These are phyloP conservation scores for Pseudocercospora musae DNA, from an alignment of 2,329 filamentous ascomycete species.

Conservation along the genomic window DNA sequence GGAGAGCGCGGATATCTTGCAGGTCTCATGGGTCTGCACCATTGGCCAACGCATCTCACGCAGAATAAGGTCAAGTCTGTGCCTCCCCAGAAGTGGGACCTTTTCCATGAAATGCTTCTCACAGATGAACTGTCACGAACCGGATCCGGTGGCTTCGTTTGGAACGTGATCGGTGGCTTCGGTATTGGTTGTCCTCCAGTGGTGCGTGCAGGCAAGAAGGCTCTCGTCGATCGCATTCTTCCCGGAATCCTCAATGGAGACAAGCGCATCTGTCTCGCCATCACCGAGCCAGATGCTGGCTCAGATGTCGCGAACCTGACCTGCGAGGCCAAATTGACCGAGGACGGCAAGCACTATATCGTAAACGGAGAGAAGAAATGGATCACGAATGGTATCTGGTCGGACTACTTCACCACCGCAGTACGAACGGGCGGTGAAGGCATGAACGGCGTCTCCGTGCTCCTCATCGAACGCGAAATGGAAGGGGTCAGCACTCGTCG, in stretches of 20 bases:
- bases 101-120: conserved; percentile 95
- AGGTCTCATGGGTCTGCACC: conserved; percentile 77
- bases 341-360: conserved; percentile 98
- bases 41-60: conserved; percentile 72
- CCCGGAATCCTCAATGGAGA: conserved; percentile 86
- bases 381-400: conserved; percentile 53
- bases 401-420: conserved; percentile 95
- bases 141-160: conserved; percentile 89
- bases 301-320: conserved; percentile 93
- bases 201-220: conserved; percentile 85
- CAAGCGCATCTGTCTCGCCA: conserved; percentile 95
- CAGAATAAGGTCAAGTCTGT: conserved; percentile 73
- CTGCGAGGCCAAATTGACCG: conserved; percentile 89
- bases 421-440: conserved; percentile 77
- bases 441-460: conserved; percentile 87
- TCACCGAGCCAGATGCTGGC: conserved; percentile 92
- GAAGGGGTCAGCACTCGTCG: conserved; percentile 87
- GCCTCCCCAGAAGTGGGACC: conserved; percentile 85
- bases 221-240: conserved; percentile 79
- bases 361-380: conserved; percentile 60
- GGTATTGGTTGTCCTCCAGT: conserved; percentile 91
- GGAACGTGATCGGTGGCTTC: conserved; percentile 96
- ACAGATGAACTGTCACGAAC: conserved; percentile 90
- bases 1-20: conserved; percentile 88
- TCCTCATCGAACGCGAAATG: conserved; percentile 82